A percentile compares a stretch with the other conserved stretches of the same genome.
phyloP scores from a whole-genome alignment of 1,139 yeast species.

The Magnusiomyces fungicola region DNA sequence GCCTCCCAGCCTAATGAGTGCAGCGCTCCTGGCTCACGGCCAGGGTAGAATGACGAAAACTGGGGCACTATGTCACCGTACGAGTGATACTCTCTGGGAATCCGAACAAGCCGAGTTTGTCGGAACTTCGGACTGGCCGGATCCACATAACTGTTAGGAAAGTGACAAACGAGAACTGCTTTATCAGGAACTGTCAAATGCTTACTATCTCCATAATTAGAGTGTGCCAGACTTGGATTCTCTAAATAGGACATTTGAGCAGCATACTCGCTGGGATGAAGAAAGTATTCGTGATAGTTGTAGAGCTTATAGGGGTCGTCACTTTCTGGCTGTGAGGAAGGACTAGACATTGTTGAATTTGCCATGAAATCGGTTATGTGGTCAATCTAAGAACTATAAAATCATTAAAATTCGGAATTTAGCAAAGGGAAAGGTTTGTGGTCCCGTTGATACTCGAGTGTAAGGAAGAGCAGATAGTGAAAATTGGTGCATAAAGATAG shows the following conservation, averaged over 20 bases:
- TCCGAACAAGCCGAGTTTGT: slow-evolving; percentile 51
- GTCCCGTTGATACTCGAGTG: no score
- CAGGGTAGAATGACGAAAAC: slow-evolving; percentile 54
- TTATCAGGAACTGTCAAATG: not conserved
- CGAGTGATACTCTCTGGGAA: slow-evolving; percentile 47
- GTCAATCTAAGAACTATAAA: no score
- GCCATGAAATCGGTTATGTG: no score
- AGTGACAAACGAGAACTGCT: slow-evolving; percentile 41
- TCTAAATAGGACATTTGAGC: slow-evolving; percentile 18
- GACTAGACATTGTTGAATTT: no score
- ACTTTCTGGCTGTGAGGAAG: no score
- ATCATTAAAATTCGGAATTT: no score
- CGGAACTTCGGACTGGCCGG: slow-evolving; percentile 30
- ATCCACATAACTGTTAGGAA: slow-evolving; percentile 50
- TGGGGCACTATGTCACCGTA: slow-evolving; percentile 40
- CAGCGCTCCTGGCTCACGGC: slow-evolving; percentile 60
- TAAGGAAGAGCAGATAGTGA: no score
- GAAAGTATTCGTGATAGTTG: slow-evolving; percentile 26
- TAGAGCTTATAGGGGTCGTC: slow-evolving; percentile 10
- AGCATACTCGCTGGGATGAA: slow-evolving; percentile 3
- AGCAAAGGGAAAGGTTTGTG: no score
- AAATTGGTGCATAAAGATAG: no score
- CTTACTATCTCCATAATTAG: not conserved
- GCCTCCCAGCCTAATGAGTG: slow-evolving; percentile 18
- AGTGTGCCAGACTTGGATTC: slow-evolving; percentile 2